Evolutionary conservation across 1,284 basidiomycete genomes (phyloP).

Genomic region (Sanghuangporus sanghuang): DNA sequence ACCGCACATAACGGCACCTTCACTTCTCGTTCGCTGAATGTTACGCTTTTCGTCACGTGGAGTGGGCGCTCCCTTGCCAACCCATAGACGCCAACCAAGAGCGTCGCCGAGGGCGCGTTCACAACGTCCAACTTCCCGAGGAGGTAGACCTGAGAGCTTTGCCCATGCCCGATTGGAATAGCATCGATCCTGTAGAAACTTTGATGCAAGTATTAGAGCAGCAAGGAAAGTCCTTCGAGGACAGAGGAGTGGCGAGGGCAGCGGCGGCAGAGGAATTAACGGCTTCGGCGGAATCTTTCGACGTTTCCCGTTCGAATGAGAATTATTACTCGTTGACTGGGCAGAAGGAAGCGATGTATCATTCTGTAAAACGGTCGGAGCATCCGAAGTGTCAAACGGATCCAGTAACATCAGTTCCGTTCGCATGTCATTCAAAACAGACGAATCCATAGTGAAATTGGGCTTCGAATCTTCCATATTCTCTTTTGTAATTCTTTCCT

Average conservation of each 20-base stretch:
- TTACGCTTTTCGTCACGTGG: slow-evolving; percentile 32
- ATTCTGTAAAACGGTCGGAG: slow-evolving; percentile 6
- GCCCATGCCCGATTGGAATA: slow-evolving; percentile 93
- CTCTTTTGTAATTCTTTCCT: slow-evolving; percentile 41
- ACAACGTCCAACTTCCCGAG: slow-evolving; percentile 74
- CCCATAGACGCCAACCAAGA: slow-evolving; percentile 80
- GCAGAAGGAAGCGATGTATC: slow-evolving; percentile 7
- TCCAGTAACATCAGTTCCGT: slow-evolving; percentile 12
- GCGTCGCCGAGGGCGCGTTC: slow-evolving; percentile 76
- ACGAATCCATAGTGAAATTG: slow-evolving; percentile 12
- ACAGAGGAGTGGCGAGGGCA: slow-evolving; percentile 80
- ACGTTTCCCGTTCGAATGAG: slow-evolving; percentile 8
- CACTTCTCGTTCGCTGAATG: slow-evolving; percentile 39
- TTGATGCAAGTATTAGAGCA: slow-evolving; percentile 82
- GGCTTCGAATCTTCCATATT: slow-evolving; percentile 29
- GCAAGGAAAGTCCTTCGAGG: slow-evolving; percentile 86
- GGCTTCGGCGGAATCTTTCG: slow-evolving; percentile 25
- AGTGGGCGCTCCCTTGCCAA: slow-evolving; percentile 48
- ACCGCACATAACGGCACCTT: slow-evolving; percentile 21
- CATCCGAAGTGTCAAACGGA: background rate
- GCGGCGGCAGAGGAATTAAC: slow-evolving; percentile 39
- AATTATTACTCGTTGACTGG: background rate
- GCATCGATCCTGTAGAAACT: slow-evolving; percentile 89
- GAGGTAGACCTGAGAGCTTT: slow-evolving; percentile 73
- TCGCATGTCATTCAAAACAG: background rate